A percentile compares a stretch with the other conserved stretches of the same genome.
Evolutionary conservation across 805 yeast genomes (phyloP).

Genomic region (Tanozyma kutaoensis): DNA sequence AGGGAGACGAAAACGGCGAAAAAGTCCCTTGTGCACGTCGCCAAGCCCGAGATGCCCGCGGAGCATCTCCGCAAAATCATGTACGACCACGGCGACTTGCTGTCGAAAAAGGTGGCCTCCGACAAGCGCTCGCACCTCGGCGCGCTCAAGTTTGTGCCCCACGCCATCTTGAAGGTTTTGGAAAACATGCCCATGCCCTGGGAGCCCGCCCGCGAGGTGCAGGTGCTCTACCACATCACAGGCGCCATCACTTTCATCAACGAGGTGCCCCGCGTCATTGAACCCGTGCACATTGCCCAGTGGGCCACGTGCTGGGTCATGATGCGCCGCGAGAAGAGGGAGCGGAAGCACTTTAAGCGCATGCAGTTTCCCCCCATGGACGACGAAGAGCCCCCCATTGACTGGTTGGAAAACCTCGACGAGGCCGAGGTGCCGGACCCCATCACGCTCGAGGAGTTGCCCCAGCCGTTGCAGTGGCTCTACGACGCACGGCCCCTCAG

Average conservation of each 20-base stretch:
- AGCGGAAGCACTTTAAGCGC: constrained; percentile 77
- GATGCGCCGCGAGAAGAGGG: constrained; percentile 92
- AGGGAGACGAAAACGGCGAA: too few relatives aligned
- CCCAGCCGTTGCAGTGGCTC: constrained; percentile 39
- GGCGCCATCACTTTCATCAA: constrained; percentile 95
- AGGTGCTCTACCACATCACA: constrained; percentile 75
- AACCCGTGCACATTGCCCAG: constrained; percentile 83
- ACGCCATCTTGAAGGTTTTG: constrained; percentile 74
- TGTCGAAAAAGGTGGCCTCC: constrained; percentile 62
- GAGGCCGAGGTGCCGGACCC: constrained; percentile 64
- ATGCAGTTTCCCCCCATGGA: constrained; percentile 94
- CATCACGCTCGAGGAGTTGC: constrained; percentile 17
- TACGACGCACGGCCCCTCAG: constrained; percentile 73
- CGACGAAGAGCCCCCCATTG: constrained; percentile 90
- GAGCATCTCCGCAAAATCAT: constrained; percentile 83
- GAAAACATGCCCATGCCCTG: constrained; percentile 99
- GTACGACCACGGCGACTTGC: constrained; percentile 73
- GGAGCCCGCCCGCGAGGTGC: constrained; percentile 80
- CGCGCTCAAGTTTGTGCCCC: constrained; percentile 90
- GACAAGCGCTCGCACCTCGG: constrained; percentile 85
- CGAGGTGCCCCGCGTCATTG: constrained; percentile 83
- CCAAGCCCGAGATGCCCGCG: too few relatives aligned
- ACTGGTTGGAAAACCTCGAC: constrained; percentile 70
- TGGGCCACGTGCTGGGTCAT: constrained; percentile 91
- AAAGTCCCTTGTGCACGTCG: too few relatives aligned